Base-by-base conservation (phyloP, 116 monocot genomes). In the Trichopus zeylanicus region DNA sequence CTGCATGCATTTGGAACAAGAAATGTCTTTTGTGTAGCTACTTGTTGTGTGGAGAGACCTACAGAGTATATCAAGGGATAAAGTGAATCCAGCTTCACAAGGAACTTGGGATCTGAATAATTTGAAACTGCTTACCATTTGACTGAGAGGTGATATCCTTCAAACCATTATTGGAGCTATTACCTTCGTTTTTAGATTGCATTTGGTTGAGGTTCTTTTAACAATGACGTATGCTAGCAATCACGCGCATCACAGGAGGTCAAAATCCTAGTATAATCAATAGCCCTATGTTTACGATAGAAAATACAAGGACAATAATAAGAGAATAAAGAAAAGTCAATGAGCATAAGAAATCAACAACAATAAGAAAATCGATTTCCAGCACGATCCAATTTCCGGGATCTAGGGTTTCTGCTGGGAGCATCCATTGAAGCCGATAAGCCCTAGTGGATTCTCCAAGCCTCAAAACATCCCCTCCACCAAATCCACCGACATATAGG, bases 401-500 rank as follows among this genome's bases (percentile, higher is more conserved):
- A n/a, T n/a, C n/a, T n/a, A n/a, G n/a, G n/a, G n/a, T n/a, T n/a
- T n/a, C n/a, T n/a, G n/a, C n/a, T n/a, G 72, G 8, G 7, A 78
- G 67, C 28, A 90, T 42, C 90, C 90, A 97, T 8, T 76, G 79
- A 48, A 97, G 72, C 33, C 68, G 57, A 57, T 90, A 90, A 31
- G 73, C 68, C 65, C 95, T 81, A 3, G 84, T 84, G 20, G 95
- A 97, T 2, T 77, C 70, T 7, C 91, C 95, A 10, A 95, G 72
- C 53, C 67, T 74, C 56, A 95, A 15, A 26, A 56, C 48, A 20
- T 86, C 15, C 95, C 95, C 7, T 86, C 87, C 13, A n/a, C 59
- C 19, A 95, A 61, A 30, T 86, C 75, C 26, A 84, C 61, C 0
- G 78, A 63, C 35, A 79, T 47, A 27, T 60, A 64, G 2, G 87